Evolutionary conservation across 1,284 basidiomycete species (phyloP), one percentile per base, ranked within the genome.

Genomic region (Cutaneotrichosporon curvatum): DNA sequence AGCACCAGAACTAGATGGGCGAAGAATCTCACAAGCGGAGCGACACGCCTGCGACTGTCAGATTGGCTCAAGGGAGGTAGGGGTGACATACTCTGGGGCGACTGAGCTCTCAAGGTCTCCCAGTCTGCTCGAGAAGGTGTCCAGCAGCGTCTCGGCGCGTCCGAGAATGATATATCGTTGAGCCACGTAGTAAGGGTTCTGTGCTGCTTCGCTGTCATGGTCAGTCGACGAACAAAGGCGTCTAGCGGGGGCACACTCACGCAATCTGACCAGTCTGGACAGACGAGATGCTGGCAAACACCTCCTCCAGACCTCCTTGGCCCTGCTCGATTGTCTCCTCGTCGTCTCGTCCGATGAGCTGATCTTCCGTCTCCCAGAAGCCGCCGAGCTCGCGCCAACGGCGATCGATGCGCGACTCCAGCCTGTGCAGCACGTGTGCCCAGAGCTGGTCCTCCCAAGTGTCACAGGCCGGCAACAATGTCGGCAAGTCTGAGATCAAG

Each of bases 361-460:
- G 32, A 35, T 56, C 52, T 51, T 71, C 65, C 10, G 60, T 58
- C 25, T 68, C 59, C 72, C 72, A 73, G 56, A 67, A 73, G 8
- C 71, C 68, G 8, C 65, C 64, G 10, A 71, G 55, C 32, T 70
- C 60, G n/a, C 55, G 53, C 58, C 65, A 63, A 33, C 60, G 53
- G n/a, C 55, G 53, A 43, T 72, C 70, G 37, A 73, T 50, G 37
- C 67, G 51, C 15, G 55, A 82, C 67, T 97, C 91, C 57, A 89
- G 85, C 25, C 89, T 76, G 37, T 90, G 77, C 59, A 84, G 84
- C 48, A 94, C 76, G 57, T 89, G 83, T 1, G 87, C 88, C 95
- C 94, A 99, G 0, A 97, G 76, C 56, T 90, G 82, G 63, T 98
- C 94, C 65, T 92, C 85, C 91, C 92, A 99, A 21, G 83, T 85